Percentiles rank a stretch among this genome's conserved stretches.
Evolutionary conservation across 2,329 filamentous ascomycete genomes (phyloP).

Genomic region (Fusarium poae): DNA sequence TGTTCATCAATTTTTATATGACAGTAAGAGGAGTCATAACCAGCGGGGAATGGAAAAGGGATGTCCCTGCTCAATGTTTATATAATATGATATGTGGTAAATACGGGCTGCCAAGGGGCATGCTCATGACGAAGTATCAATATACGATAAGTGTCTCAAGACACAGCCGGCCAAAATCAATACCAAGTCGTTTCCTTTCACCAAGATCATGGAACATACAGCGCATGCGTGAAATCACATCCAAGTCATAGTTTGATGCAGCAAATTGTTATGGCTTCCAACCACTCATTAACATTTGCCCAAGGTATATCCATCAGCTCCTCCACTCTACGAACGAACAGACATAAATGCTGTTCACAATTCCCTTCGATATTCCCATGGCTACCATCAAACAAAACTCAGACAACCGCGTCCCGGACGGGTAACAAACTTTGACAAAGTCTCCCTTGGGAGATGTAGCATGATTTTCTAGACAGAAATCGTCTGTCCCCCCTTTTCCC

Average conservation of each 20-base stretch:
- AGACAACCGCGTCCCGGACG: constrained; percentile 12
- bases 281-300: constrained; percentile 19
- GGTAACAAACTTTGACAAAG: constrained; percentile 1
- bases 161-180: not conserved
- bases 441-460: not conserved
- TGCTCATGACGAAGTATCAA: constrained; percentile 10
- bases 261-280: constrained; percentile 6
- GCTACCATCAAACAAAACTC: constrained; percentile 4
- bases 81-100: constrained; percentile 20
- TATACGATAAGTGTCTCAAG: constrained; percentile 23
- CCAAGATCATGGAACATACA: not conserved
- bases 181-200: not conserved
- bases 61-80: constrained; percentile 10
- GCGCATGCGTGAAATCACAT: not conserved
- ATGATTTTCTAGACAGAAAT: constrained; percentile 12
- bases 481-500: not conserved
- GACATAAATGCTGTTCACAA: not conserved
- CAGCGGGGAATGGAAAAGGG: constrained; percentile 24
- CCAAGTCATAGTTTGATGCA: not conserved
- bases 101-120: constrained; percentile 1
- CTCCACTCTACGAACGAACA: not conserved
- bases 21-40: constrained; percentile 5
- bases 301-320: constrained; percentile 35
- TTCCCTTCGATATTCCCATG: constrained; percentile 4
- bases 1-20: constrained; percentile 5